Percentiles rank a stretch among this genome's conserved stretches.
phyloP scores from a whole-genome alignment of 495 filamentous ascomycete genomes.

The Neurospora africana region DNA sequence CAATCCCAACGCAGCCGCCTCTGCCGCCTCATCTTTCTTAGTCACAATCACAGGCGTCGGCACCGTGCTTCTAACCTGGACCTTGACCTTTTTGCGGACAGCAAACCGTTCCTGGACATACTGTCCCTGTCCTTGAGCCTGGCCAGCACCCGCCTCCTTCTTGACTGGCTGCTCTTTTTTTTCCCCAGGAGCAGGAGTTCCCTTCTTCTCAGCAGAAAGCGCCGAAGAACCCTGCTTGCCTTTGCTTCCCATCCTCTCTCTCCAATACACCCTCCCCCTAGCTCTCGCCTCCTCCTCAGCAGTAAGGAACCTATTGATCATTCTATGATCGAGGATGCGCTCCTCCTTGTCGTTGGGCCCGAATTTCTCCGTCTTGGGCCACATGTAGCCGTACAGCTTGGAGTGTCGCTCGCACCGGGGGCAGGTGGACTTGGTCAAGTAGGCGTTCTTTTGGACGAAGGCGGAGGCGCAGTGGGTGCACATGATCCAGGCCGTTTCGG shows the following conservation, averaged over 20 bases:
- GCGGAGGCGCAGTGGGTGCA: slow-evolving; percentile 70
- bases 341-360: slow-evolving; percentile 66
- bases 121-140: background rate
- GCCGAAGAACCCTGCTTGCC: background rate
- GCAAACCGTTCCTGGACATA: background rate
- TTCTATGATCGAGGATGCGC: slow-evolving; percentile 61
- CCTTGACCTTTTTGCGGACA: background rate
- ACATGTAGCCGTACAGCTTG: slow-evolving; percentile 87
- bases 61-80: background rate
- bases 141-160: background rate
- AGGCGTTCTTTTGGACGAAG: slow-evolving; percentile 82
- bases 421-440: slow-evolving; percentile 73
- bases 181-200: background rate
- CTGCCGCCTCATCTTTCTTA: background rate
- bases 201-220: background rate
- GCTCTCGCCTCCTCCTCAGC: slow-evolving; percentile 54
- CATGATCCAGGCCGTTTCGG: slow-evolving; percentile 71
- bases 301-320: slow-evolving; percentile 57
- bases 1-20: slow-evolving; percentile 4
- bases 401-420: slow-evolving; percentile 90
- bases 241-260: slow-evolving; percentile 3
- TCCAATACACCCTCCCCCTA: slow-evolving; percentile 31
- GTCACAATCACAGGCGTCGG: background rate
- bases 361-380: slow-evolving; percentile 85
- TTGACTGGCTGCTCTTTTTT: background rate